phyloP scores from a whole-genome alignment of 305 asterid species.

The Fraxinus latifolia region DNA sequence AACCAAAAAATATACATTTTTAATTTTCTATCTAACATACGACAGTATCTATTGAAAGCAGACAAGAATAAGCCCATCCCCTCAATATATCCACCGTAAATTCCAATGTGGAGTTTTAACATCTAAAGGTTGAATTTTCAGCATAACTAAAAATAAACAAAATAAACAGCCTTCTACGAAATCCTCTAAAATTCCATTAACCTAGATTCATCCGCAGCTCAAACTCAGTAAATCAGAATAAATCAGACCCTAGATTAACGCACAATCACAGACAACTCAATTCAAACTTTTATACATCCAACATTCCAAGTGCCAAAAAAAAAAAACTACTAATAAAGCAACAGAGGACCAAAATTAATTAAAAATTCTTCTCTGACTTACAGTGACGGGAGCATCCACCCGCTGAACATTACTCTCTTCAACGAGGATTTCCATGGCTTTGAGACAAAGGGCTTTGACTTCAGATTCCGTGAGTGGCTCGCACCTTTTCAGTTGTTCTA shows the following conservation, averaged over 20 bases:
- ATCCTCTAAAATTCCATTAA: neutral
- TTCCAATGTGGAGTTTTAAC: neutral
- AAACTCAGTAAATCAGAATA: neutral
- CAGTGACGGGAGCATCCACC: conserved; percentile 87
- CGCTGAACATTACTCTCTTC: conserved; percentile 96
- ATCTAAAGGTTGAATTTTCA: neutral
- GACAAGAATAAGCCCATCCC: neutral
- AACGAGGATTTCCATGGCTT: conserved; percentile 94
- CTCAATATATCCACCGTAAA: neutral
- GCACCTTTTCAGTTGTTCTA: conserved; percentile 91
- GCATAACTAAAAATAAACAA: neutral
- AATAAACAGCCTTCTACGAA: neutral
- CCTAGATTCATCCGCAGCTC: neutral
- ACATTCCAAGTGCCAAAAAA: neutral
- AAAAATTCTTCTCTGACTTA: conserved; percentile 25
- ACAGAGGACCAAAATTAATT: neutral
- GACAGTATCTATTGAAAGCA: neutral
- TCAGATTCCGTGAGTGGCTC: conserved; percentile 85
- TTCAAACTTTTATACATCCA: neutral
- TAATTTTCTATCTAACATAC: neutral
- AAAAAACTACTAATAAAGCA: neutral
- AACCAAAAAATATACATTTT: neutral
- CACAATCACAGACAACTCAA: neutral
- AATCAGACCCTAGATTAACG: neutral
- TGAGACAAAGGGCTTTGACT: conserved; percentile 84